Percentiles rank a stretch among this genome's conserved stretches.
Conservation (phyloP, 2,329 filamentous ascomycete species). For the Paracamarosporium sp. region DNA sequence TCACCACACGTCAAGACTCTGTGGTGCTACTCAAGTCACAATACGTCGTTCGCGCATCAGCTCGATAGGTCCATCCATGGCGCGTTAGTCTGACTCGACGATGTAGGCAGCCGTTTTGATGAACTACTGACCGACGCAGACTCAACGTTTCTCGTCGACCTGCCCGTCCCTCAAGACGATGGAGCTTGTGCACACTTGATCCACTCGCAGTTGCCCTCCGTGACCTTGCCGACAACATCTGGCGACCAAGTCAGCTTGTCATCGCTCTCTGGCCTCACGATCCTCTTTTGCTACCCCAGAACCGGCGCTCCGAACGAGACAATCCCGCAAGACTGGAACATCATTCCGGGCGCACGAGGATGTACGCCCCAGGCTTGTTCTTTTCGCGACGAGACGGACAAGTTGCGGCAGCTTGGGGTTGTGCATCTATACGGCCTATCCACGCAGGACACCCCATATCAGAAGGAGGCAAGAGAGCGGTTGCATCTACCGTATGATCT, state of each 20-base stretch:
- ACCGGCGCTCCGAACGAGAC: slow-evolving; percentile 49
- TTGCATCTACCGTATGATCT: slow-evolving; percentile 50
- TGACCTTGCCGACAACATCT: slow-evolving; percentile 43
- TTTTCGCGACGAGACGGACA: slow-evolving; percentile 46
- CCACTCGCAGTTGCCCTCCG: slow-evolving; percentile 31
- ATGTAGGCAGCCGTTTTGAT: not conserved
- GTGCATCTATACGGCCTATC: slow-evolving; percentile 28
- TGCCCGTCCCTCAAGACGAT: slow-evolving; percentile 50
- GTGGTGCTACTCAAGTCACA: not conserved
- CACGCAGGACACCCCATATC: slow-evolving; percentile 50
- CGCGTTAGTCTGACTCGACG: slow-evolving; percentile 21
- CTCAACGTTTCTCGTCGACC: slow-evolving; percentile 32
- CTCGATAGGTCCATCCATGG: slow-evolving; percentile 15
- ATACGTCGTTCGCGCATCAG: not conserved
- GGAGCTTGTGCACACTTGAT: slow-evolving; percentile 49
- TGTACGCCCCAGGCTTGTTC: slow-evolving; percentile 55
- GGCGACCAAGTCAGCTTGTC: slow-evolving; percentile 37
- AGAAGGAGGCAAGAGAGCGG: slow-evolving; percentile 47
- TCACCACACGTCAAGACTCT: not conserved
- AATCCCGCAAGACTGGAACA: slow-evolving; percentile 51
- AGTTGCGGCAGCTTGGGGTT: slow-evolving; percentile 39
- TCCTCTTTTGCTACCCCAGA: slow-evolving; percentile 53
- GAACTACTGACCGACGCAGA: slow-evolving; percentile 22
- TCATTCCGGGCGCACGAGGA: slow-evolving; percentile 52
- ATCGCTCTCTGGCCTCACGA: slow-evolving; percentile 43